Percentiles rank a stretch among this genome's conserved stretches.
Conservation (phyloP, 169 alveolate species). For the Eimeria praecox region DNA sequence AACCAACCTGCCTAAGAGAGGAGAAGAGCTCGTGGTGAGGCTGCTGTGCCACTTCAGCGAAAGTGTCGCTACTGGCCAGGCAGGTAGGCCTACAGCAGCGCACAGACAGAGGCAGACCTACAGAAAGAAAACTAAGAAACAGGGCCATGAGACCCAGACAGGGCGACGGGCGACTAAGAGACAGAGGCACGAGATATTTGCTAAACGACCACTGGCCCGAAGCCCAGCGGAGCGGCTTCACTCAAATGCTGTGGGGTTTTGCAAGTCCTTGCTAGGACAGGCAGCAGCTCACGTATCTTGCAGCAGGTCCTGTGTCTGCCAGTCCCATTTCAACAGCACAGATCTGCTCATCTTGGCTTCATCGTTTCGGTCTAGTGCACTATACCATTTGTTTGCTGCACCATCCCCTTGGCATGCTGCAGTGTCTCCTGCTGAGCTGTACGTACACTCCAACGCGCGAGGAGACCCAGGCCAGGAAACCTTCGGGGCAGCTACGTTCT, state of each 20-base stretch:
- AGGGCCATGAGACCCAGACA: background rate
- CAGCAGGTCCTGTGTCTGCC: background rate
- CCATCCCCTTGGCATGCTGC: background rate
- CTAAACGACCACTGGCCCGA: background rate
- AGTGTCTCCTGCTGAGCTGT: background rate
- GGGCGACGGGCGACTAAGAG: background rate
- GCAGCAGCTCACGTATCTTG: background rate
- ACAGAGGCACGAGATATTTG: background rate
- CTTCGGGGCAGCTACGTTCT: background rate
- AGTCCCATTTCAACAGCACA: background rate
- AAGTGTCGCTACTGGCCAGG: background rate
- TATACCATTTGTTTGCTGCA: background rate
- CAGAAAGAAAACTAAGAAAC: too few species aligned
- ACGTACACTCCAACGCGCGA: background rate
- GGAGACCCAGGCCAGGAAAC: background rate
- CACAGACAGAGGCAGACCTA: background rate
- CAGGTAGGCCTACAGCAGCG: background rate
- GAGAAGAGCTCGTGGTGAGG: constrained; percentile 40
- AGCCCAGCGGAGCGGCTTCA: background rate
- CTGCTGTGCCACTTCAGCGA: constrained; percentile 4
- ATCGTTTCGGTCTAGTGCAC: background rate
- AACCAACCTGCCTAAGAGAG: constrained; percentile 1
- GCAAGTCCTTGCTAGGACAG: background rate
- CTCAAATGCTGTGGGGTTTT: background rate
- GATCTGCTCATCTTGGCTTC: background rate